Percentiles rank a stretch among this genome's conserved stretches.
Evolutionary conservation across 2,329 filamentous ascomycete genomes (phyloP).

Genomic region (Colletotrichum gloeosporioides): DNA sequence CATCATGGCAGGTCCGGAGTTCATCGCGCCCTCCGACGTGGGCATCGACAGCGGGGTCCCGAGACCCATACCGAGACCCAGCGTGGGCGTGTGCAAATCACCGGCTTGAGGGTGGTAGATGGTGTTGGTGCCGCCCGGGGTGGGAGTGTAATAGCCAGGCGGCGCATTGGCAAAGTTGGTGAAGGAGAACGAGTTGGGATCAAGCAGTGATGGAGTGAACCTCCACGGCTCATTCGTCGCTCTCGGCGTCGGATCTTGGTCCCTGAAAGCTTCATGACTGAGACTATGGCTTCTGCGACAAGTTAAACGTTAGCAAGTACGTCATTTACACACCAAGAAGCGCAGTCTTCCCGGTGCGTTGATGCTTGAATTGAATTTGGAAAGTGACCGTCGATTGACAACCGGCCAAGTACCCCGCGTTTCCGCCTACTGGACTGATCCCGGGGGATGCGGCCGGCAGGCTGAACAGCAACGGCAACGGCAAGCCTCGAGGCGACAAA

Average conservation of each 20-base stretch:
- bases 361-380: not conserved
- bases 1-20: conserved; percentile 62
- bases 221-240: conserved; percentile 82
- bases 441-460: not conserved
- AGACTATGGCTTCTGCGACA: conserved; percentile 49
- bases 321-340: not conserved
- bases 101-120: conserved; percentile 84
- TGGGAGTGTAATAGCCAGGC: conserved; percentile 87
- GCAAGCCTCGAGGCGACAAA: not conserved
- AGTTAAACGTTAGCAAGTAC: conserved; percentile 16
- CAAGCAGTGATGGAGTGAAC: conserved; percentile 87
- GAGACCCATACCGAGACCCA: conserved; percentile 77
- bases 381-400: not conserved
- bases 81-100: conserved; percentile 83
- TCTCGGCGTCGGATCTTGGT: conserved; percentile 83
- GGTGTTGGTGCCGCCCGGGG: conserved; percentile 79
- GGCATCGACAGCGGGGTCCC: conserved; percentile 84
- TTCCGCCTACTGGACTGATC: conserved; percentile 8
- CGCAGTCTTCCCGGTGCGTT: not conserved
- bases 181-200: conserved; percentile 84
- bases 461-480: not conserved
- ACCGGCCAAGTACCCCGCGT: not conserved
- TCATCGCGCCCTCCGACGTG: conserved; percentile 68
- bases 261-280: conserved; percentile 55
- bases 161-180: conserved; percentile 79